Base-by-base conservation (phyloP, 202 grass and related monocot genomes). In the Hordeum pubiflorum region DNA sequence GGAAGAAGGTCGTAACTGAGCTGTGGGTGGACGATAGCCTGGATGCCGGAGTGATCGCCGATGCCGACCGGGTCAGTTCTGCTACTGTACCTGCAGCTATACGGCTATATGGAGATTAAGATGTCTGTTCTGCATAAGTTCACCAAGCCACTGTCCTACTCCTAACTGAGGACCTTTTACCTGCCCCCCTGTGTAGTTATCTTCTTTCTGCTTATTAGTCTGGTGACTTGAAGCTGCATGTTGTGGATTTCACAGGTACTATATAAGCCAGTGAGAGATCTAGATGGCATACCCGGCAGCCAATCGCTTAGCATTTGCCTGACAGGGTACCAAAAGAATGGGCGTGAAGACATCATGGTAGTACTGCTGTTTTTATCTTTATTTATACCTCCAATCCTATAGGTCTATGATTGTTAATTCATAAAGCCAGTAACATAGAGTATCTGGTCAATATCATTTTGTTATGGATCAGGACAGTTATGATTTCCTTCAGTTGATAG, bases 271-370 rank as follows among this genome's bases (percentile, higher is more conserved):
- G 15, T 92, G 54, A 95, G 84, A 83, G 93, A 88, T 92, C 29
- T 72, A 6, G 84, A 50, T 27, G 93, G 87, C 33, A 90, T 95
- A 79, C 87, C 85, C 0, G 89, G 93, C 5, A 82, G 85, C 27
- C 67, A 86, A 15, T 82, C 68, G 14, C 68, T 95, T 9, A 33
- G 65, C 39, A 90, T 92, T 88, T 92, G 79, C 77, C 60, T 95
- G 68, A 95, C 93, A 31, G 92, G 89, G 33, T 95, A 92, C 79
- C 87, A 92, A 64, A 95, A 82, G 56, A 72, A 81, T 63, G 39
- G 61, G 24, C 93, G 93, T 11, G 79, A 88, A 10, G 85, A 92
- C 54, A 95, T 95, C 60, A 90, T 92, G 93, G 93, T 95, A 90
- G 38, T 26, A 10, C 11, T 22, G 13, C 2, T 5, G 2, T 43